Conservation (phyloP, 805 yeast species). For the Nakazawaea pomicola region DNA sequence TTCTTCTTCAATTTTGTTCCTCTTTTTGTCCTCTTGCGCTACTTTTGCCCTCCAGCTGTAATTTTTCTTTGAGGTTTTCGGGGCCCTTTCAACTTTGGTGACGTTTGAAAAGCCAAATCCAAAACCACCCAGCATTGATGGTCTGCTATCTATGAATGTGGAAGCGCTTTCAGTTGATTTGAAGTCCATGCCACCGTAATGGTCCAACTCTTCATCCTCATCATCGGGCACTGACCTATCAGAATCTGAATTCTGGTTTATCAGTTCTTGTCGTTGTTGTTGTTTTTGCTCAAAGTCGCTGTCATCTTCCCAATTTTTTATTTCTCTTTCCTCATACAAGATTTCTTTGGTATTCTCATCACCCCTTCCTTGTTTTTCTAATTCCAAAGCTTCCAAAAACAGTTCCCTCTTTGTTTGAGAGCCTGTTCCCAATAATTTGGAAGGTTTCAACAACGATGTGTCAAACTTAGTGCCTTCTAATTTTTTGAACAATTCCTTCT, state of each 20-base stretch:
- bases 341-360: constrained; percentile 56
- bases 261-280: no score
- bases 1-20: constrained; percentile 48
- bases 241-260: constrained; percentile 22
- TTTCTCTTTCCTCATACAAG: constrained; percentile 63
- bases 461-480: constrained; percentile 66
- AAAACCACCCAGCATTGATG: constrained; percentile 59
- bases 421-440: constrained; percentile 77
- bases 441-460: constrained; percentile 60
- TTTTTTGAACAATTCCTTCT: constrained; percentile 69
- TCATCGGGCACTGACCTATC: constrained; percentile 7
- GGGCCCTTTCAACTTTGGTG: constrained; percentile 44
- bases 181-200: constrained; percentile 12
- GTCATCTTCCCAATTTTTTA: constrained; percentile 54
- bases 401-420: constrained; percentile 61
- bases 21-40: constrained; percentile 41
- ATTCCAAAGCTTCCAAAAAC: constrained; percentile 66
- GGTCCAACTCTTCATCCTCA: not conserved
- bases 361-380: constrained; percentile 69
- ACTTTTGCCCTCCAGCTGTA: constrained; percentile 72
- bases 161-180: constrained; percentile 31
- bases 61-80: constrained; percentile 40
- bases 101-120: constrained; percentile 68
- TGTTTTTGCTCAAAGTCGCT: constrained; percentile 22
- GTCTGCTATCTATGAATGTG: constrained; percentile 67